Evolutionary conservation across 192 early-diverging fungal species (phyloP), one percentile per base, ranked within the genome.

Genomic region (Coemansia sp.): DNA sequence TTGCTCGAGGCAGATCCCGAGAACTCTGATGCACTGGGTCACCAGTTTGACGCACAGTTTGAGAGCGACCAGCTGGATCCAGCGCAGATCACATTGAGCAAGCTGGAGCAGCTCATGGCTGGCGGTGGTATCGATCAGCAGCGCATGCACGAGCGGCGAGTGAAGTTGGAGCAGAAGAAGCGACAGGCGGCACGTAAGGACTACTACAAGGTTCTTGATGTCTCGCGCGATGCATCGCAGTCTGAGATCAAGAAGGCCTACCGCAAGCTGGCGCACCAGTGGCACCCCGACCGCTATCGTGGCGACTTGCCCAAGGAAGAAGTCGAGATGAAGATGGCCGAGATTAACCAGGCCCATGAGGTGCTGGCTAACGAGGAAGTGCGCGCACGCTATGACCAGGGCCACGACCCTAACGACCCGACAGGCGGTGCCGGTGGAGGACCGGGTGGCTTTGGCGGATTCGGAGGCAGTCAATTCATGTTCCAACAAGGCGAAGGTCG

Each of bases 181-280:
- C 76, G 76, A 7, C 22, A 68, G 48, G 76, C 76, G 1, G 64
- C 79, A 31, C 84, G 83, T 66, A 91, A 89, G 62, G 95, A 99
- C 67, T 99, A 99, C 72, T 99, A 99, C 86, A 99, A 99, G 84
- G 88, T 98, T 15, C 78, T 99, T 36, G 95, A 86, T 11, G 89
- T 99, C 0, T 60, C 91, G 7, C 83, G 89, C 12, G 84, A 88
- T 45, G 96, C 96, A 1, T 77, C 86, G 45, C 76, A 85, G 55
- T 55, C 86, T 6, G 93, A 98, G 20, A 95, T 99, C 77, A 96
- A 94, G 75, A 93, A 91, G 81, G 97, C 96, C 15, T 98, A 86
- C 83, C 84, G 95, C 60, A 94, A 93, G 75, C 76, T 93, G 74
- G 94, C 93, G 17, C 88, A 95, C 70, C 82, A 91, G 75, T 96